Evolutionary conservation across 768 basidiomycete species (phyloP), one percentile per base, ranked within the genome.

Genomic region (Multifurca ochricompacta): DNA sequence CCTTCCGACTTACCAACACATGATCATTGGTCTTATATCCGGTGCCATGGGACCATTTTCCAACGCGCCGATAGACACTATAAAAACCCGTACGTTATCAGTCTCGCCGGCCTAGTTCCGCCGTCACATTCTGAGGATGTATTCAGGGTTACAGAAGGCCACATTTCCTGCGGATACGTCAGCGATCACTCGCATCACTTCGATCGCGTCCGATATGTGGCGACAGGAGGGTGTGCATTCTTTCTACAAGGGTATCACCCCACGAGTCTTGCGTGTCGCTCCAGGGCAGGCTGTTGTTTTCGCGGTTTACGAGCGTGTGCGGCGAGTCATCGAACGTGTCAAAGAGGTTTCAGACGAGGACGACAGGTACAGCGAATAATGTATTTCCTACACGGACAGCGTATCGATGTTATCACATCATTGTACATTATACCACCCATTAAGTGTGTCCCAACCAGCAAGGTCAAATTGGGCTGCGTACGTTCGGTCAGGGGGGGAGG

Each of bases 201-300:
- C 77, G 28, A 94, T 99, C 54, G 85, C 91, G 28, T 70, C 72
- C n/a, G 91, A 91, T 43, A 96, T 98, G 92, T 97, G 92, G 86
- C 80, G 75, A 57, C 76, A 80, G 61, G 96, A 99, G 70, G 96
- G 96, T 6, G 73, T 86, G 14, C 70, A 70, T 40, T 91, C 94
- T 49, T 98, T 99, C 71, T 98, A 98, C 75, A 98, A 96, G 74
- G 96, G 96, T 18, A 97, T 99, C 67, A 97, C 94, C 0, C 96
- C 96, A 32, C 79, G 96, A 19, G 93, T 99, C 32, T 74, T 96
- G 63, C 82, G 96, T 50, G 96, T 99, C 41, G 96, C 96, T 2
- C 96, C 96, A 7, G 96, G 95, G 1, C 91, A 91, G 68, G 94
- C 94, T 2, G 89, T 98, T 61, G 95, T 97, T 32, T 98, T 98